Base-by-base conservation (phyloP, 768 basidiomycete species). In the Pleurotus citrinopileatus region DNA sequence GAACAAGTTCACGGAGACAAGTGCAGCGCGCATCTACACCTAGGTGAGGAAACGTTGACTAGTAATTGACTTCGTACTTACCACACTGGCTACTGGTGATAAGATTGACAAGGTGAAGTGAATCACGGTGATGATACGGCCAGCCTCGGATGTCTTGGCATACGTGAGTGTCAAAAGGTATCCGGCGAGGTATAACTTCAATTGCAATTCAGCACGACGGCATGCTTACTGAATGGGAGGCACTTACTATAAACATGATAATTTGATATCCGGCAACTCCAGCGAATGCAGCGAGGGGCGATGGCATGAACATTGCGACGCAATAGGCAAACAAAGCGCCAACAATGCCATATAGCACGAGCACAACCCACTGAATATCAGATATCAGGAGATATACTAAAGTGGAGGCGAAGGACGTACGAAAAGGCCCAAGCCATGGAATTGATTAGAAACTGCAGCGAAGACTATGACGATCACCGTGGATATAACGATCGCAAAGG, bases 1-100 rank as follows among this genome's bases (percentile, higher is more conserved):
- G 67, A 91, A 93, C 2, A 90, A 66, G 61, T 91, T 91, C 58
- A 87, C 75, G 0, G 89, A 87, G n/a, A 93, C 80, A 17, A 93
- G 75, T 2, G 80, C 79, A 0, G 88, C 82, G 38, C 90, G 78
- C 37, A 81, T 65, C 88, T 89, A 32, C 8, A 54, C 6, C 20
- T 25, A 34, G 36, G 45, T 55, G 27, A 60, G 43, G 1, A 6
- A 32, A 20, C 15, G 53, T 28, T 13, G 27, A 28, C 23, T 2
- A 13, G 27, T 34, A 17, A 27, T 7, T 25, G 42, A 38, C 28
- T 19, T 19, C 7, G 43, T 3, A 76, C 86, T 59, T 65, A 89
- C 87, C 44, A 82, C 73, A 58, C 80, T 87, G 7, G 82, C 81
- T 3, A 92, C 81, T 3, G 90, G 90, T 1, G 86, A 82, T 15